These are phyloP conservation scores for Yamadazyma blattariae DNA, from an alignment of 1,139 yeast genomes.

Conservation along the genomic window DNA sequence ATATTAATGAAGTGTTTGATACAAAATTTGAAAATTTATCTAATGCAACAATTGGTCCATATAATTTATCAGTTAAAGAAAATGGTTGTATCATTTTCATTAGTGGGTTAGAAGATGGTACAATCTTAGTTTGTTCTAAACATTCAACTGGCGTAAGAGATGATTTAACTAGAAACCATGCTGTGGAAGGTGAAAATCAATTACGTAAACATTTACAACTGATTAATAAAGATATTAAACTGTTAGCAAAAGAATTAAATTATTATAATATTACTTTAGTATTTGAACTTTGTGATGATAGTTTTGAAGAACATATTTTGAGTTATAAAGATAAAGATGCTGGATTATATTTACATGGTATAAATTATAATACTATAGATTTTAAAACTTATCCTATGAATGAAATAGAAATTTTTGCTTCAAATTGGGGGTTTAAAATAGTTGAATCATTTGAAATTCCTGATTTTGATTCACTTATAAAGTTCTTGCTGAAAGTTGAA, in stretches of 20 bases:
- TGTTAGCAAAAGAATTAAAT: constrained; percentile 57
- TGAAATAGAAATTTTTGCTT: constrained; percentile 59
- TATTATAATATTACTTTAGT: constrained; percentile 71
- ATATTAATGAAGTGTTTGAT: constrained; percentile 57
- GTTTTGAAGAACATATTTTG: constrained; percentile 90
- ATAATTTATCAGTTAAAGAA: constrained; percentile 77
- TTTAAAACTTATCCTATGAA: constrained; percentile 67
- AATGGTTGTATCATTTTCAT: constrained; percentile 92
- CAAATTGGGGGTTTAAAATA: constrained; percentile 66
- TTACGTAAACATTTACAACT: constrained; percentile 50
- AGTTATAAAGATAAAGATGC: constrained; percentile 65
- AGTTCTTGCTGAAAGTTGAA: constrained; percentile 55
- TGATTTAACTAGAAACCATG: constrained; percentile 63
- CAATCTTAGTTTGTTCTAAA: constrained; percentile 79
- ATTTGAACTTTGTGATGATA: constrained; percentile 90
- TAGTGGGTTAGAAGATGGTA: constrained; percentile 72
- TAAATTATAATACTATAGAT: constrained; percentile 63
- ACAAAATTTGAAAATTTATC: constrained; percentile 51
- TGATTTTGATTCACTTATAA: constrained; percentile 39
- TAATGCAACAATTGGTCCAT: constrained; percentile 66
- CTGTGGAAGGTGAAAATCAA: constrained; percentile 65
- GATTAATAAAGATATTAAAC: constrained; percentile 35
- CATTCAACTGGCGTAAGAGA: constrained; percentile 77
- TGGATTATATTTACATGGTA: constrained; percentile 88
- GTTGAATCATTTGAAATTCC: constrained; percentile 45